phyloP scores from a whole-genome alignment of 192 early-diverging fungal species.

The Neocallimastix lanati region DNA sequence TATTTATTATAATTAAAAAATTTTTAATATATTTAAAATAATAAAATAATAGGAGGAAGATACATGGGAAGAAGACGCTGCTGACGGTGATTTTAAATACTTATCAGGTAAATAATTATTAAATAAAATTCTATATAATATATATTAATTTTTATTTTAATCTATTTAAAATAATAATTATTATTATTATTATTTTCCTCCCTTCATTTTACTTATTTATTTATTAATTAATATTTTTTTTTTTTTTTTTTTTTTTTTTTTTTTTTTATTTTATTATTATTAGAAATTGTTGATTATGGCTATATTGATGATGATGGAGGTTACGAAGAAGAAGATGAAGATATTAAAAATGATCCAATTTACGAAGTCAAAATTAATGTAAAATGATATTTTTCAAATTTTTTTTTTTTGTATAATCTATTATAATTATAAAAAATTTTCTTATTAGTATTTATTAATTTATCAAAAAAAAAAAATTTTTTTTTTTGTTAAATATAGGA shows the following conservation, averaged over 20 bases:
- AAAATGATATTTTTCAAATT: conserved; percentile 3
- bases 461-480: too few species aligned
- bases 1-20: too few species aligned
- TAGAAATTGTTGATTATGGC: neutral
- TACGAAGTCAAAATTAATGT: conserved; percentile 49
- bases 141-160: too few species aligned
- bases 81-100: conserved; percentile 30
- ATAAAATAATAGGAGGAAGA: conserved; percentile 37
- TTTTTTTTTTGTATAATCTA: too few species aligned
- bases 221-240: too few species aligned
- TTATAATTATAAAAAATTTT: too few species aligned
- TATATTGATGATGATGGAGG: conserved; percentile 21
- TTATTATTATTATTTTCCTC: too few species aligned
- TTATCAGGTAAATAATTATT: conserved; percentile 13
- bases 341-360: conserved; percentile 44
- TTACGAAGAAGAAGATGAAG: conserved; percentile 42
- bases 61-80: conserved; percentile 25
- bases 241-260: too few species aligned
- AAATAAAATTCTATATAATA: conserved; percentile 4
- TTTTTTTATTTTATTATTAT: neutral
- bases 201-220: too few species aligned
- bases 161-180: too few species aligned
- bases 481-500: conserved; percentile 12
- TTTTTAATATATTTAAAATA: too few species aligned
- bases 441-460: too few species aligned